Conservation (phyloP, 2,329 filamentous ascomycete genomes). For the Alternaria angustiovoidea region DNA sequence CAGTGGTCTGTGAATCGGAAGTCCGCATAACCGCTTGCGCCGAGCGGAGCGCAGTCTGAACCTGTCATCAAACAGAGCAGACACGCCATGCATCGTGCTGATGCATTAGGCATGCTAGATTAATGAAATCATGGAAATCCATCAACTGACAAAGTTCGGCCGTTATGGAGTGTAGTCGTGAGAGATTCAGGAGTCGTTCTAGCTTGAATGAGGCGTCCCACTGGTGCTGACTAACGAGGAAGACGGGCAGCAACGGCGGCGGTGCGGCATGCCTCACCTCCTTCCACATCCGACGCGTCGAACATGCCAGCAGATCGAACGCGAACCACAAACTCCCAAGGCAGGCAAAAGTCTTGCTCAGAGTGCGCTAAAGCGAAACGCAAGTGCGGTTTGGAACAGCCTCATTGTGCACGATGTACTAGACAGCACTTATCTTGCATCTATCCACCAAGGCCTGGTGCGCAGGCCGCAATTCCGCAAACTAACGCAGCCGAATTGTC, state of each 20-base stretch:
- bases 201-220: neutral
- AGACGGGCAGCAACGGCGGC: neutral
- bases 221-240: conserved; percentile 12
- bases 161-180: neutral
- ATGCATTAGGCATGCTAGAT: neutral
- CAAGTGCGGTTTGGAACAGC: conserved; percentile 62
- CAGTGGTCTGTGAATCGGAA: neutral
- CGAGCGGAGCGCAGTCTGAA: neutral
- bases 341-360: conserved; percentile 63
- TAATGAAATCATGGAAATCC: neutral
- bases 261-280: conserved; percentile 1
- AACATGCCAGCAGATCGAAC: conserved; percentile 53
- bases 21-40: neutral
- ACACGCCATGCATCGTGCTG: neutral
- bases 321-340: conserved; percentile 31
- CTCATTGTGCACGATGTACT: conserved; percentile 62
- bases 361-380: conserved; percentile 66
- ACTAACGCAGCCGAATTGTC: conserved; percentile 4
- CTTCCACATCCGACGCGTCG: neutral
- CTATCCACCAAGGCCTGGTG: conserved; percentile 47
- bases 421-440: conserved; percentile 59
- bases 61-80: neutral
- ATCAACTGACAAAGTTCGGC: neutral
- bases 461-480: neutral
- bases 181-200: neutral